Base-by-base conservation (phyloP, 2,329 filamentous ascomycete species). In the Ampelomyces quisqualis region DNA sequence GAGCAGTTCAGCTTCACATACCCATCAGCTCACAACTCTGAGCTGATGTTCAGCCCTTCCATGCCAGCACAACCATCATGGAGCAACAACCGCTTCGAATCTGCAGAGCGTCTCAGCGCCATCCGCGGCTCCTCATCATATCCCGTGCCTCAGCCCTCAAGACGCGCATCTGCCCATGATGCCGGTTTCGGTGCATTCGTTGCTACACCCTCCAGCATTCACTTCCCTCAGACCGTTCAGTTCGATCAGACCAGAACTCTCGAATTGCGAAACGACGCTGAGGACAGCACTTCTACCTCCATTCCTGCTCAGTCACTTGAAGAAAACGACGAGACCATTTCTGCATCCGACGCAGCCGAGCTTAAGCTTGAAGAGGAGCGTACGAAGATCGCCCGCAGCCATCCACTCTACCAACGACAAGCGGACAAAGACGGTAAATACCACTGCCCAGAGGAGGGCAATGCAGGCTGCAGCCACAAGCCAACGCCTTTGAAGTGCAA, bases 401-500 rank as follows among this genome's bases (percentile, higher is more conserved):
- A 90, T 65, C 78, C 76, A 14, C 73, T 88, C 9, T 91, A 90
- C 75, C 84, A 84, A 65, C 81, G 81, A 39, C 72, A 73, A 32
- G 79, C 84, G 7, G 70, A 78, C 27, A 68, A 77, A 22, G 88
- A 95, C 70, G 90, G 89, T 63, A 80, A 94, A 44, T 97, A 93
- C 74, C 89, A 95, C 73, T 97, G 91, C 77, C 91, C 91, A 5
- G 93, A 86, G 77, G 83, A 86, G 67, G 85, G 82, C 57, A 73
- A 77, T 42, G 73, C 79, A 35, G 77, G 83, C 62, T 97, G 91
- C 80, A 86, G 81, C 70, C 91, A 96, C 81, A 87, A 88, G 73
- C 82, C 90, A 27, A 93, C 94, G 64, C 93, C 94, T 75, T 86
- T 97, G 58, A 96, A 96, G 81, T 96, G 91, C 83, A 95, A 95